Conservation (phyloP, 495 filamentous ascomycete genomes). For the Achaetomiella virescens region DNA sequence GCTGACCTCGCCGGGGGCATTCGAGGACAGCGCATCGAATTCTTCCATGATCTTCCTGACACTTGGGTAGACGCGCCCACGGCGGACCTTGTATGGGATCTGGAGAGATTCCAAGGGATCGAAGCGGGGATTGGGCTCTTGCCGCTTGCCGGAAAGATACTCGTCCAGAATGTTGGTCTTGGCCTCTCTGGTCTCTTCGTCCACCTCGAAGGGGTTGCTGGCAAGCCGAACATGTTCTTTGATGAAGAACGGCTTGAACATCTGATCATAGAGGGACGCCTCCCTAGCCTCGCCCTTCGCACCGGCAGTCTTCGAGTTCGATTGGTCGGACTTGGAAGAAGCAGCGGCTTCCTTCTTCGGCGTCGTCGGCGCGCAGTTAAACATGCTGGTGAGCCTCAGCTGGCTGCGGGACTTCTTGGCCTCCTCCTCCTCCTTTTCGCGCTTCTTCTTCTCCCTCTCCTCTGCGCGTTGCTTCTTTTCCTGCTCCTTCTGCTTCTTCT, state of each 20-base stretch:
- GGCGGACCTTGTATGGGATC: conserved; percentile 47
- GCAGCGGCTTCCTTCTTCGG: conserved; percentile 27
- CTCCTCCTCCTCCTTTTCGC: conserved; percentile 53
- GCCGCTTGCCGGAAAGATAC: conserved; percentile 34
- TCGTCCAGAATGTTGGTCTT: conserved; percentile 47
- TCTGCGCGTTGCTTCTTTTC: conserved; percentile 41
- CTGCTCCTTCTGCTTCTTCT: conserved; percentile 49
- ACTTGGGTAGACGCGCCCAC: conserved; percentile 47
- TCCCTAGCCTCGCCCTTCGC: conserved; percentile 24
- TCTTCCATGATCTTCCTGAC: conserved; percentile 62
- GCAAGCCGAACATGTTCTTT: conserved; percentile 62
- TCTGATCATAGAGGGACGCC: conserved; percentile 58
- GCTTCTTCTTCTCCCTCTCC: conserved; percentile 58
- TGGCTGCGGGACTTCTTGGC: conserved; percentile 58
- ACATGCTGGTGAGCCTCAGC: conserved; percentile 43
- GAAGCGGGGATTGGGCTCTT: conserved; percentile 35
- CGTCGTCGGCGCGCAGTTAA: conserved; percentile 44
- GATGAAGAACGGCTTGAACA: conserved; percentile 73
- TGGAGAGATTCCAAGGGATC: conserved; percentile 54
- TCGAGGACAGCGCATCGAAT: conserved; percentile 13
- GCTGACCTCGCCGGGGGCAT: conserved; percentile 23
- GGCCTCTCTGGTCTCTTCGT: conserved; percentile 47
- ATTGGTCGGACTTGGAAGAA: conserved; percentile 15
- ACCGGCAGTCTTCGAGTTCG: conserved; percentile 13
- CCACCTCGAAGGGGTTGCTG: conserved; percentile 42